Evolutionary conservation across 2,329 filamentous ascomycete species (phyloP), one percentile per base, ranked within the genome.

Genomic region (Furcasterigmium sp.): DNA sequence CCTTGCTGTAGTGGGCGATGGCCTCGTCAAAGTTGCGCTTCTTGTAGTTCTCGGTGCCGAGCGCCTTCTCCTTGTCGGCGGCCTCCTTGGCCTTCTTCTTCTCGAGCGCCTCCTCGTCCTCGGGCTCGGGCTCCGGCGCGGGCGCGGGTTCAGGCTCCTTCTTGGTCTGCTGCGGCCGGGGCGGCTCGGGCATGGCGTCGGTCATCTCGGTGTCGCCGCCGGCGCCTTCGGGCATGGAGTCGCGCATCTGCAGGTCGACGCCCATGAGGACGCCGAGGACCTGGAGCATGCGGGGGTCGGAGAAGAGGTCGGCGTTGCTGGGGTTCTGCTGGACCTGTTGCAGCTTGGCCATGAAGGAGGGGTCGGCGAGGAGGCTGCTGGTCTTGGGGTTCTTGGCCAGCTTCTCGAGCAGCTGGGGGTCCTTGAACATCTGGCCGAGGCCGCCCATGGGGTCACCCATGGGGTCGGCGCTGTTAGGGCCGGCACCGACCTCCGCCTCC

Each of bases 1-100:
- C 93, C 65, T 95, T 94, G 62, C 67, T 79, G 75, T 98, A 98
- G 72, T 98, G 89, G 60, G 84, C 81, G 57, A 98, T 96, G 40
- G 93, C 93, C 59, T 86, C 82, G 57, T 97, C 93, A 54, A 98
- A 96, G 61, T 96, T 84, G 54, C 89, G 85, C 80, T 97, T 97
- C 84, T 98, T 98, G 78, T 98, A 98, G 64, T 85, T 84, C 55
- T 93, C 89, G 13, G 91, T 98, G 45, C 93, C 93, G 45, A 94
- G 74, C 23, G 84, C 87, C 80, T 98, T 98, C 69, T 96, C 87
- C 63, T 90, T 87, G 56, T 98, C 93, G 36, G 91, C 93, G 50
- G 86, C 88, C 58, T 85, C 87, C 74, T 97, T 95, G 32, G 89
- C 88, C 73, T 93, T 87, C 69, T 87, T 87, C 68, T 91, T 90